phyloP scores from a whole-genome alignment of 805 yeast genomes.

The Tetrapisispora taiwanensis region DNA sequence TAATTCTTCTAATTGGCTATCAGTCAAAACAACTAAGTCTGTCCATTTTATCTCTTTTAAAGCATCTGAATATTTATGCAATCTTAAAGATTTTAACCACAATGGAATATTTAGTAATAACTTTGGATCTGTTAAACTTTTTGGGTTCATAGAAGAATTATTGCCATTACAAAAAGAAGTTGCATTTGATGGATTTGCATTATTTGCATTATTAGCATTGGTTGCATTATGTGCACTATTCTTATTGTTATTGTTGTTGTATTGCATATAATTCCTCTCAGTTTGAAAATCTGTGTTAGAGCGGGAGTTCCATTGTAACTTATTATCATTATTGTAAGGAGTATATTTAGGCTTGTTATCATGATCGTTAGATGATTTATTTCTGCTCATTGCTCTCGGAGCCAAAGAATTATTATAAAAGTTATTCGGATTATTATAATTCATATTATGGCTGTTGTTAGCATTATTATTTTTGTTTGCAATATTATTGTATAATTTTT shows the following conservation, averaged over 20 bases:
- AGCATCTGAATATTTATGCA: constrained; percentile 89
- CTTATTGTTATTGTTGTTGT: constrained; percentile 2
- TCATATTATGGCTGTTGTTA: background rate
- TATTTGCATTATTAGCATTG: constrained; percentile 8
- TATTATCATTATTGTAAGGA: background rate
- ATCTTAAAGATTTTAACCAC: constrained; percentile 81
- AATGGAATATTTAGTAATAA: constrained; percentile 71
- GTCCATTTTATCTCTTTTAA: constrained; percentile 69
- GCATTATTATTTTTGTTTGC: background rate
- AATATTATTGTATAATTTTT: background rate
- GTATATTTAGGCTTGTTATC: background rate
- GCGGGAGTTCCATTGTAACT: constrained; percentile 1
- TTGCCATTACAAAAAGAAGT: background rate
- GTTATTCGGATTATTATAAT: constrained; percentile 4
- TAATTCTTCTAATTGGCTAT: constrained; percentile 54
- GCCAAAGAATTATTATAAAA: background rate
- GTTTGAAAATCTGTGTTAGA: background rate
- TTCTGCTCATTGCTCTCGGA: background rate
- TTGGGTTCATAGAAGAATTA: constrained; percentile 34
- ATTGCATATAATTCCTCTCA: background rate
- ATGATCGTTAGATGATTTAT: constrained; percentile 1
- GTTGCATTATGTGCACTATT: too few relatives aligned
- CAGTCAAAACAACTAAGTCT: constrained; percentile 61
- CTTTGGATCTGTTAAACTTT: constrained; percentile 42
- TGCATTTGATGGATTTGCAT: background rate